Conservation (phyloP, 2,329 filamentous ascomycete genomes). For the Huntiella abstrusa region DNA sequence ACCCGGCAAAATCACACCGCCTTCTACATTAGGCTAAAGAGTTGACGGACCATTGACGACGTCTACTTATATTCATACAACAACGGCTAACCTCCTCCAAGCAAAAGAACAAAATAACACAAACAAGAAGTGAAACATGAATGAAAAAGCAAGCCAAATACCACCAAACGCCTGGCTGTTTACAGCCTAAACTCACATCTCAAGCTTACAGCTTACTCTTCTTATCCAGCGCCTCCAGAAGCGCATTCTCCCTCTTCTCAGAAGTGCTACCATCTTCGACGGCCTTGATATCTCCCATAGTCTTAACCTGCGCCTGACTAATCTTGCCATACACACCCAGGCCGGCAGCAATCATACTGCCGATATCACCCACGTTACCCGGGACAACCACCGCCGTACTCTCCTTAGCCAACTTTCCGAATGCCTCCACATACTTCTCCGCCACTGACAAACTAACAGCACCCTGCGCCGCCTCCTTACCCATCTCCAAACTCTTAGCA, state of each 20-base stretch:
- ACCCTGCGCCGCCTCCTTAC: constrained; percentile 56
- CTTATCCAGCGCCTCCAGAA: constrained; percentile 24
- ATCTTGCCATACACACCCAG: constrained; percentile 94
- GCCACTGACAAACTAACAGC: constrained; percentile 78
- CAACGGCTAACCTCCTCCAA: neutral
- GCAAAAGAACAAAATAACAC: neutral
- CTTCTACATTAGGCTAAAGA: no score
- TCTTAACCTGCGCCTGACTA: constrained; percentile 53
- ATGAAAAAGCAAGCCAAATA: neutral
- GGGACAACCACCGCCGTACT: constrained; percentile 90
- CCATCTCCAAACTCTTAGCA: constrained; percentile 52
- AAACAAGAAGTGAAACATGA: neutral
- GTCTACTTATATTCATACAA: no score
- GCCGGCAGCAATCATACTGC: constrained; percentile 89
- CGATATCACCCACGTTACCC: constrained; percentile 90
- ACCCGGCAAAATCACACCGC: no score
- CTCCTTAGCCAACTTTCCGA: constrained; percentile 80
- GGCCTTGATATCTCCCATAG: constrained; percentile 17
- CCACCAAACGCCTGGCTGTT: neutral
- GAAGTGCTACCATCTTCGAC: constrained; percentile 9
- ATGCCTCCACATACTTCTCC: constrained; percentile 96
- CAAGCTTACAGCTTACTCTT: constrained; percentile 12
- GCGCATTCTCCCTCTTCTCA: constrained; percentile 20
- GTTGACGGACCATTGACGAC: no score
- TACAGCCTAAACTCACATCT: neutral